Conservation (phyloP, 345 rosid genomes). For the Rhizophora mangle region DNA sequence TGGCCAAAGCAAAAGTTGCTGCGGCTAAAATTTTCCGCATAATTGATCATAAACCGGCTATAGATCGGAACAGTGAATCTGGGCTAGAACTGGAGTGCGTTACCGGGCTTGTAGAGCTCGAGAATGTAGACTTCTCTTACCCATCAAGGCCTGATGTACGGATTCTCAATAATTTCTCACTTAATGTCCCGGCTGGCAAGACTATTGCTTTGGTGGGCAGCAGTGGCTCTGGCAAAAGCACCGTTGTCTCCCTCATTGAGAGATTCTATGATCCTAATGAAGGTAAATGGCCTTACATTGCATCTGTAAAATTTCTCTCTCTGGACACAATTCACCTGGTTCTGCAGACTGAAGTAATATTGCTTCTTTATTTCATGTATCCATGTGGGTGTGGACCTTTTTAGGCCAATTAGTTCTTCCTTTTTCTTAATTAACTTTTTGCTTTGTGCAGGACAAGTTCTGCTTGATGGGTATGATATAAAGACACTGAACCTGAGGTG, state of each 20-base stretch:
- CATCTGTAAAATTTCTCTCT: not conserved
- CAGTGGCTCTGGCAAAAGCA: constrained; percentile 98
- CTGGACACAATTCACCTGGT: constrained; percentile 10
- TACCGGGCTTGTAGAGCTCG: constrained; percentile 74
- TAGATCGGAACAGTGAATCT: constrained; percentile 58
- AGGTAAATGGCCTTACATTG: constrained; percentile 41
- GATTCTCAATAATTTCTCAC: constrained; percentile 68
- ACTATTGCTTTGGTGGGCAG: constrained; percentile 97
- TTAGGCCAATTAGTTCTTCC: not conserved
- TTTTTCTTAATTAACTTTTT: not conserved
- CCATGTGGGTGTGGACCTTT: constrained; percentile 1
- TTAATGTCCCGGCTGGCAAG: constrained; percentile 89
- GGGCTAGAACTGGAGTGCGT: constrained; percentile 68
- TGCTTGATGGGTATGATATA: constrained; percentile 81
- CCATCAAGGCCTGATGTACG: constrained; percentile 86
- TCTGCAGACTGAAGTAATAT: constrained; percentile 18
- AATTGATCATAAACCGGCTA: constrained; percentile 74
- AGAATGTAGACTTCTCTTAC: constrained; percentile 75
- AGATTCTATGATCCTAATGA: constrained; percentile 88
- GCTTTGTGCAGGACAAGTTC: constrained; percentile 64
- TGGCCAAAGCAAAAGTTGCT: constrained; percentile 88
- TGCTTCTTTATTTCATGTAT: constrained; percentile 8
- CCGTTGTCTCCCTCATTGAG: constrained; percentile 90
- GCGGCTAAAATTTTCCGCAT: constrained; percentile 85
- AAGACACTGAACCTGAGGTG: constrained; percentile 79